phyloP scores from a whole-genome alignment of 1,284 basidiomycete genomes.

The Tilletia indica region DNA sequence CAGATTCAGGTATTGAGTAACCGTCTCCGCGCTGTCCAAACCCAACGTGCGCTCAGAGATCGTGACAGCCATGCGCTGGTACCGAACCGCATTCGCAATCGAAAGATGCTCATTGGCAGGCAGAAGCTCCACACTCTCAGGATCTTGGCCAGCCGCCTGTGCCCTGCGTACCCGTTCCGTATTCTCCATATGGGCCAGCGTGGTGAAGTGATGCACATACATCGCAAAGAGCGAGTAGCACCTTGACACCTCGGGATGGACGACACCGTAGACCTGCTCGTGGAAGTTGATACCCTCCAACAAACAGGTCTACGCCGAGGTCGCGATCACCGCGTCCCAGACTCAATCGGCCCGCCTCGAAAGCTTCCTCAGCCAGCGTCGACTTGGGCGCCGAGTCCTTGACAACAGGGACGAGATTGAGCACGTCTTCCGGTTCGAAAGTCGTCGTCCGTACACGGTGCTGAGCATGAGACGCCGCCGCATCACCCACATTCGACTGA shows the following conservation, averaged over 20 bases:
- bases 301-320: constrained; percentile 62
- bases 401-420: constrained; percentile 62
- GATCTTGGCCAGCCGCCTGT: constrained; percentile 31
- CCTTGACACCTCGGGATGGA: constrained; percentile 63
- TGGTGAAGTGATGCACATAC: constrained; percentile 56
- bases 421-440: constrained; percentile 61
- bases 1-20: constrained; percentile 63
- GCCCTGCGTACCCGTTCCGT: constrained; percentile 37
- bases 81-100: constrained; percentile 58
- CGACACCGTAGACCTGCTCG: constrained; percentile 63
- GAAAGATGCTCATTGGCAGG: constrained; percentile 56
- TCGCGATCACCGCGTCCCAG: constrained; percentile 60
- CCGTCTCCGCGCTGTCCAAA: constrained; percentile 62
- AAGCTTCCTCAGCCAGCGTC: constrained; percentile 62
- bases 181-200: constrained; percentile 32
- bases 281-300: constrained; percentile 62
- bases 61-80: constrained; percentile 63
- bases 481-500: neutral
- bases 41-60: constrained; percentile 63
- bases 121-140: constrained; percentile 21
- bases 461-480: constrained; percentile 24
- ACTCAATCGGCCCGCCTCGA: constrained; percentile 61
- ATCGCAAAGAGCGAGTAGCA: constrained; percentile 62
- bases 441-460: constrained; percentile 51
- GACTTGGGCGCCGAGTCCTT: constrained; percentile 61